Evolutionary conservation across 306 rosid genomes (phyloP).

Genomic region (Vicia villosa): DNA sequence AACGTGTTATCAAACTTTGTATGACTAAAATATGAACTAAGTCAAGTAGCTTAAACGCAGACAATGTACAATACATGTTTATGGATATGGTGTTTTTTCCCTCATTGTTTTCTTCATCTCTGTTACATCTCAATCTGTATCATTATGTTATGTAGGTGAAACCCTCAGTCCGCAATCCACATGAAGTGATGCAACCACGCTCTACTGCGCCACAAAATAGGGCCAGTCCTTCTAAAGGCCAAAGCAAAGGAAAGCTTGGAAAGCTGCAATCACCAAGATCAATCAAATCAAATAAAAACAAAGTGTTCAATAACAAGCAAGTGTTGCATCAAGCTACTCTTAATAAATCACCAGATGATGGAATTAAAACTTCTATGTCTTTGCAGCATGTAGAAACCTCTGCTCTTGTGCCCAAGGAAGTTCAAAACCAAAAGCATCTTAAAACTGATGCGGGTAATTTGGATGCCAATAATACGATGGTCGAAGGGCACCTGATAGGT

Average conservation of each 20-base stretch:
- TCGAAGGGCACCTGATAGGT: slow-evolving; percentile 26
- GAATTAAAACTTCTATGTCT: slow-evolving; percentile 30
- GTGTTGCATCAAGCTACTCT: slow-evolving; percentile 38
- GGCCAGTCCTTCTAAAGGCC: slow-evolving; percentile 46
- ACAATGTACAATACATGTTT: slow-evolving; percentile 4
- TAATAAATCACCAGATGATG: slow-evolving; percentile 42
- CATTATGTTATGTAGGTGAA: slow-evolving; percentile 56
- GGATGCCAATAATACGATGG: slow-evolving; percentile 30
- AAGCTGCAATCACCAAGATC: slow-evolving; percentile 57
- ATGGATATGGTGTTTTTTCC: slow-evolving; percentile 8
- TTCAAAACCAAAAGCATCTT: slow-evolving; percentile 8
- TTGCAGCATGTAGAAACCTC: slow-evolving; percentile 41
- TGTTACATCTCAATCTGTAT: slow-evolving; percentile 5
- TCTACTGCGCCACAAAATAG: slow-evolving; percentile 45
- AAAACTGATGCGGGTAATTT: slow-evolving; percentile 36
- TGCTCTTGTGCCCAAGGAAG: slow-evolving; percentile 27
- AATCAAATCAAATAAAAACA: slow-evolving; percentile 28
- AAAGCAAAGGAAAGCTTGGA: slow-evolving; percentile 53
- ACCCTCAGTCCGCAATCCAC: slow-evolving; percentile 55
- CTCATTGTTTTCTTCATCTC: slow-evolving; percentile 8
- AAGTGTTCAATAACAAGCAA: slow-evolving; percentile 41
- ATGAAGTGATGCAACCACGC: slow-evolving; percentile 51
- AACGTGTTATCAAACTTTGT: background rate
- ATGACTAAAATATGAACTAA: background rate
- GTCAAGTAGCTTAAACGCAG: slow-evolving; percentile 27